Conservation (phyloP, 306 rosid genomes). For the peach (Prunus persica) region DNA sequence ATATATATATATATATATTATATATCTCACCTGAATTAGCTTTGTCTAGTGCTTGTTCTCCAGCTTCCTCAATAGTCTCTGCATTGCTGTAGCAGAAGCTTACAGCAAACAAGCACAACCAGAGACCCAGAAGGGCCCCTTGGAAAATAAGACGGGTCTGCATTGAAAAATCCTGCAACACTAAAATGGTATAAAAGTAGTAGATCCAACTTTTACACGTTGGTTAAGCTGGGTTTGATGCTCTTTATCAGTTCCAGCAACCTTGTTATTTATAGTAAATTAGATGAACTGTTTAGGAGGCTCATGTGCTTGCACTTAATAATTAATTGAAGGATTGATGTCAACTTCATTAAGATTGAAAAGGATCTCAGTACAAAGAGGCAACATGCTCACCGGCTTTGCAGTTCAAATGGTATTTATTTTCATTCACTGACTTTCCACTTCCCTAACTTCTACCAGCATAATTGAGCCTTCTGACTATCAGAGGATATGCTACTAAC, state of each 20-base stretch:
- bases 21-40: constrained; percentile 21
- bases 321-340: not conserved
- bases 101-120: constrained; percentile 26
- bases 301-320: not conserved
- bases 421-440: not conserved
- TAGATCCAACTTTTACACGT: not conserved
- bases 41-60: not conserved
- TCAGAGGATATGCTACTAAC: not conserved
- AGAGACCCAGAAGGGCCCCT: constrained; percentile 29
- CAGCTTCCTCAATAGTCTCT: not conserved
- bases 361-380: too few species aligned
- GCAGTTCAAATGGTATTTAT: not conserved
- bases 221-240: not conserved
- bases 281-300: constrained; percentile 11
- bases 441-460: not conserved
- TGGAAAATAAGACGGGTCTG: constrained; percentile 2
- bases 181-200: not conserved
- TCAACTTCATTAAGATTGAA: not conserved
- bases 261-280: constrained; percentile 9
- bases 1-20: too few species aligned
- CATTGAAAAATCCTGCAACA: constrained; percentile 10
- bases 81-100: constrained; percentile 21
- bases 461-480: not conserved
- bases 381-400: not conserved
- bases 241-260: not conserved